Evolutionary conservation across 2,329 filamentous ascomycete genomes (phyloP), one percentile per base, ranked within the genome.

Genomic region (Trichoderma hamatum): DNA sequence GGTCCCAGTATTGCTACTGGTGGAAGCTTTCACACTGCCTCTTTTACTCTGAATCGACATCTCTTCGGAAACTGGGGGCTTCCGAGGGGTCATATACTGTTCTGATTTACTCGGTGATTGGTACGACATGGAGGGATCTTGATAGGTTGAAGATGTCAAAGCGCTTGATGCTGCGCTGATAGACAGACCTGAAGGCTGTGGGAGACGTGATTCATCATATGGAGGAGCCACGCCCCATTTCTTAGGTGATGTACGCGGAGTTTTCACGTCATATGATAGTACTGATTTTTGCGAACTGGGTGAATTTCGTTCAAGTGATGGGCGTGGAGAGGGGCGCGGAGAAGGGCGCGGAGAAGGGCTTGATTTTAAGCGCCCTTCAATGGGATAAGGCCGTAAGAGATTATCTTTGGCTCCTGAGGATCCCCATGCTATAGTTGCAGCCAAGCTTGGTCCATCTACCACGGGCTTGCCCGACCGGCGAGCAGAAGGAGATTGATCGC

Each of bases 341-440:
- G 39, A 43, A 43, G 16, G 73, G 54, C 74, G 75, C 24, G 75
- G 71, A 39, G 64, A 64, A 21, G 72, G 65, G 1, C 65, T 72
- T 36, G 75, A 69, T 16, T 71, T 60, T 52, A 74, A 70, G 28
- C 65, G 65, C 13, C 78, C 76, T 16, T 76, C 72, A 28, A 73
- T 72, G 34, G 73, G 60, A 49, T 73, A 70, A 69, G 77, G 55
- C 73, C 39, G 39, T 28, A 58, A 11, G n/a, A 69, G 24, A 55
- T 77, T 78, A 32, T 84, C 82, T 70, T 77, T 79, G 5, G 81
- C 78, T 14, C 80, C 79, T 16, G 85, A 76, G 21, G 81, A 80
- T 65, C 77, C 83, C 88, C 89, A 91, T 36, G 89, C 89, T 64
- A 90, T 75, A 3, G 86, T 87, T 30, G 89, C 89, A 51, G 89